Base-by-base conservation (phyloP, 257 asterid genomes). In the Fraxinus cuspidata region DNA sequence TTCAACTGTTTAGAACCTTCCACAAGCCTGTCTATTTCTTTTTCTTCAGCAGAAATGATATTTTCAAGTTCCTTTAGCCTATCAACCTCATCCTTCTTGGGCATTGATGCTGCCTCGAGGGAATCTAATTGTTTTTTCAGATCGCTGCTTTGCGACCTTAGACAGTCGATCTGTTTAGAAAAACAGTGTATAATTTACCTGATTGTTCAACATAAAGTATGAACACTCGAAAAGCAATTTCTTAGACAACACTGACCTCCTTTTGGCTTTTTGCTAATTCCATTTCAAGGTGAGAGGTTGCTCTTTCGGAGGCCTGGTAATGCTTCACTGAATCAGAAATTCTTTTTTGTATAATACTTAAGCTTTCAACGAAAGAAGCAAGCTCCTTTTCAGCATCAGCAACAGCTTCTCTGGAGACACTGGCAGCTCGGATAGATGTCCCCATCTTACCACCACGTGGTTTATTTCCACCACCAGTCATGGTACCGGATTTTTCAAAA, bases 381-480 rank as follows among this genome's bases (percentile, higher is more conserved):
- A 96, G 89, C 82, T 93, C 92, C 73, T 88, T 86, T 87, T 96
- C 97, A 65, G 97, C 98, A 77, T 83, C 83, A 40, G 91, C 86
- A 79, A 96, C 83, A 74, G 89, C 92, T 77, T 93, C 99, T 69
- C 87, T 79, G 6, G 98, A 92, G 82, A 96, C 91, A 78, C 92
- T 93, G 70, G 85, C 84, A 77, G 94, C 92, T 75, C 91, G 91
- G 69, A 96, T 86, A 31, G 97, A 90, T 11, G 98, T 85, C 32
- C 98, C 97, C 97, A 96, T 96, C 86, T 90, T 96, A 71, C 99
- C 98, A 28, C 99, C 99, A 82, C 98, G 93, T 10, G 97, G 99
- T 82, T 81, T 89, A 77, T 85, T 74, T 44, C 99, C 99, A 13
- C 99, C 99, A 82, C 99, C 99, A 85, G 89, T 86, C 97, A 96